Evolutionary conservation across 176 grass and related monocot genomes (phyloP), one percentile per base, ranked within the genome.

Genomic region (Ensete ventricosum): DNA sequence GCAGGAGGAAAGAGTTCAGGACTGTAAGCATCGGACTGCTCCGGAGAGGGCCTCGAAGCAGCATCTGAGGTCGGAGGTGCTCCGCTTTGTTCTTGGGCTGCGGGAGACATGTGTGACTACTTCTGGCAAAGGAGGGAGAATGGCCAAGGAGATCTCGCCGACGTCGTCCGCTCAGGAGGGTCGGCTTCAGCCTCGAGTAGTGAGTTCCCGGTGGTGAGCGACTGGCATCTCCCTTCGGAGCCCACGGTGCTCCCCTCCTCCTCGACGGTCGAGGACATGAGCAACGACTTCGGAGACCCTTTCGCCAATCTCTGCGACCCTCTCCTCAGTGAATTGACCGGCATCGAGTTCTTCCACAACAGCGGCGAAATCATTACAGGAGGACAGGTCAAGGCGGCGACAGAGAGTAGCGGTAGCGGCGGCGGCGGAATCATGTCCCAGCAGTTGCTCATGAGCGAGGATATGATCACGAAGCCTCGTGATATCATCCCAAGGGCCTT

Each of bases 81-180:
- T 43, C 34, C 34, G 34, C 34, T 43, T 43, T 43, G 34, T 43
- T 43, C 34, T 43, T 43, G 3, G 34, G 34, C 34, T 43, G 34
- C 34, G 34, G 34, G 34, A 43, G 43, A 70, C 80, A 98, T 98
- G 95, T 86, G 95, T 23, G 95, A 93, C 87, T 87, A 80, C 63
- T 98, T 98, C 50, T 93, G 88, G 95, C 57, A 69, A 72, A 83
- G 78, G 78, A 72, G 72, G 68, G 78, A 80, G 29, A 52, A 80
- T 17, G 68, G 62, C 13, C 78, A 62, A 55, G 78, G 78, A 50
- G 78, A 72, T 54, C 78, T 80, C 9, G 54, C 67, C n/a, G 78
- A 80, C 78, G 62, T 80, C 2, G 83, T 96, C 6, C 76, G 84
- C 2, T 76, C 84, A 11, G 54, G 76, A n/a, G n/a, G 71, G 9